Evolutionary conservation across 495 filamentous ascomycete species (phyloP), one percentile per base, ranked within the genome.

Genomic region (Niebla homalea): DNA sequence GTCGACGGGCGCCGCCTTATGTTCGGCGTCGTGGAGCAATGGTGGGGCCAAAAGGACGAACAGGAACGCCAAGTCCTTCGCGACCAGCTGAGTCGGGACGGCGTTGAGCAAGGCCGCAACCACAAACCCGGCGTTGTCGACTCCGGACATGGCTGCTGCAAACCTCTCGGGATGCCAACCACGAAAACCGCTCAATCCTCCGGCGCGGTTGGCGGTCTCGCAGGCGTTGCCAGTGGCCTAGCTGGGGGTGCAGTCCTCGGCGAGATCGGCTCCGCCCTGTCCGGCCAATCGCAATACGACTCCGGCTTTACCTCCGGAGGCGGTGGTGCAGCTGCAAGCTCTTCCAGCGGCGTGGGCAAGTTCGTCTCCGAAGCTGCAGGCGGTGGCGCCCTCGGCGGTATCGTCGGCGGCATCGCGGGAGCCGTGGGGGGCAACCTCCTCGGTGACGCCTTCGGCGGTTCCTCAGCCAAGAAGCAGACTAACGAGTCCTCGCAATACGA

Each of bases 81-180:
- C 21, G 69, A 75, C 22, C 80, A 86, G 60, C 72, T 94, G 44
- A 84, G 78, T 62, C 79, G 84, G 12, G 73, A 83, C 1, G 89
- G 89, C 48, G 85, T 94, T 26, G 58, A 75, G 53, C 67, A 74
- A 47, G 87, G 85, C 37, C 69, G 74, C 38, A 94, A 94, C 60
- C 88, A 94, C 63, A 87, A 84, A 60, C 81, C 86, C 57, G 86
- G 85, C 21, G 80, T 87, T n/a, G 67, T 83, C 16, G 89, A 94
- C 57, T 77, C 72, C 35, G 88, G 88, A 21, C 88, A 94, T 63
- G 88, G 88, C 40, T 92, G 87, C 58, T 83, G 86, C 43, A 82
- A 83, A 56, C 80, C 83, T 12, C 60, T 87, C 4, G 66, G 75
- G 20, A 74, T 84, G 62, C 72, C 74, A 23, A 70, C 65, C 21